Conservation (phyloP, 1,139 yeast genomes). For the Nakaseomyces kungkrabaensis region DNA sequence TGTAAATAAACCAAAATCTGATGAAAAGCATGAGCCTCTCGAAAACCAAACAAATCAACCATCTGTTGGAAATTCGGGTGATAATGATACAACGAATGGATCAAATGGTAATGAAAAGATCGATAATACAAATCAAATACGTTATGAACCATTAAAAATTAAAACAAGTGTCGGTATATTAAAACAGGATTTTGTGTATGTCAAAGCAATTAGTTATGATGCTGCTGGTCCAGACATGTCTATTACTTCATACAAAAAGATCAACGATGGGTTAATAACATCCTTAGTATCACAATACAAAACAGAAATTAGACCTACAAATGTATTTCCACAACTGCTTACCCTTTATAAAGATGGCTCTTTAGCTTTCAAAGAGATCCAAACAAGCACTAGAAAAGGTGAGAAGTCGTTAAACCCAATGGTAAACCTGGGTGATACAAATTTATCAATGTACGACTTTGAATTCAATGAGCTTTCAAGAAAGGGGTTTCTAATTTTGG, state of each 20-base stretch:
- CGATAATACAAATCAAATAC: neutral
- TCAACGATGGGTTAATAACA: conserved; percentile 23
- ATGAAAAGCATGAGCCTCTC: neutral
- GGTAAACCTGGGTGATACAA: conserved; percentile 37
- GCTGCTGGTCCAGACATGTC: conserved; percentile 20
- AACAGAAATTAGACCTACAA: conserved; percentile 31
- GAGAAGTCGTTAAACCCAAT: conserved; percentile 15
- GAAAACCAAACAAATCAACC: neutral
- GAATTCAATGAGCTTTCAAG: conserved; percentile 50
- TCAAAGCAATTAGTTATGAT: conserved; percentile 21
- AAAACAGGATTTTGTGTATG: conserved; percentile 23
- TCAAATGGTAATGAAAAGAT: neutral
- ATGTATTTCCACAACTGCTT: conserved; percentile 30
- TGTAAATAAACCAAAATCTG: neutral
- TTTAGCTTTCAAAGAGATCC: conserved; percentile 22
- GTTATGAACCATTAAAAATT: neutral
- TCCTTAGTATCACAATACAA: conserved; percentile 32
- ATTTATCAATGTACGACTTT: conserved; percentile 69
- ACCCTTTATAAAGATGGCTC: conserved; percentile 34
- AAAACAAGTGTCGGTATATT: conserved; percentile 4
- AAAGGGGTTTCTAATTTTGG: conserved; percentile 56
- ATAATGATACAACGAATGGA: neutral
- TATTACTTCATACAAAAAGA: conserved; percentile 16
- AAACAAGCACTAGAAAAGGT: conserved; percentile 25
- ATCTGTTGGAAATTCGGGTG: neutral